A percentile compares a stretch with the other conserved stretches of the same genome.
Conservation (phyloP, 2,329 filamentous ascomycete genomes). For the Fusarium sp. region DNA sequence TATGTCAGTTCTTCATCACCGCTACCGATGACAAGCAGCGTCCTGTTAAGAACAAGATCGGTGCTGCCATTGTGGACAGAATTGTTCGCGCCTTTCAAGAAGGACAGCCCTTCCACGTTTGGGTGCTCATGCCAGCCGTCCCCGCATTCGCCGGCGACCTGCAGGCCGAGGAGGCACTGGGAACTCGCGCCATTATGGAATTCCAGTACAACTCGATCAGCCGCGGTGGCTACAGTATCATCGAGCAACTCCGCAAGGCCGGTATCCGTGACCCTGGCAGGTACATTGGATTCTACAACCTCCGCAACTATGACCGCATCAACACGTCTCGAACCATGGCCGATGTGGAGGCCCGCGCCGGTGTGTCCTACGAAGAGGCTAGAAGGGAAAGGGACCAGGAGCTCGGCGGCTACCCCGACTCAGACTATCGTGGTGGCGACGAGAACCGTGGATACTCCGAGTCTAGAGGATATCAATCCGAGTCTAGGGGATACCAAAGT, state of each 20-base stretch:
- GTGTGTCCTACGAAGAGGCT: constrained; percentile 76
- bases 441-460: constrained; percentile 19
- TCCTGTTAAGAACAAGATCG: constrained; percentile 82
- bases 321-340: constrained; percentile 74
- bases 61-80: constrained; percentile 81
- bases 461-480: constrained; percentile 12
- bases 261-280: constrained; percentile 75
- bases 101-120: constrained; percentile 77
- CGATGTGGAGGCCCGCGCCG: constrained; percentile 69
- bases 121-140: constrained; percentile 82
- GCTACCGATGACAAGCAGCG: constrained; percentile 77
- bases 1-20: constrained; percentile 80
- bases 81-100: constrained; percentile 77
- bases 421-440: constrained; percentile 42
- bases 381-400: constrained; percentile 72
- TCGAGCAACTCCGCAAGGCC: constrained; percentile 76
- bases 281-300: constrained; percentile 88
- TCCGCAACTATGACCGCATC: constrained; percentile 86
- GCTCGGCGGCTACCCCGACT: constrained; percentile 58
- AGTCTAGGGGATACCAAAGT: constrained; percentile 10
- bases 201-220: constrained; percentile 87
- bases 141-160: constrained; percentile 87
- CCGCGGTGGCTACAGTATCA: constrained; percentile 81
- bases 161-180: constrained; percentile 76
- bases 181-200: constrained; percentile 88